Evolutionary conservation across 306 rosid species (phyloP).

Genomic region (Cucurbita ficifolia): DNA sequence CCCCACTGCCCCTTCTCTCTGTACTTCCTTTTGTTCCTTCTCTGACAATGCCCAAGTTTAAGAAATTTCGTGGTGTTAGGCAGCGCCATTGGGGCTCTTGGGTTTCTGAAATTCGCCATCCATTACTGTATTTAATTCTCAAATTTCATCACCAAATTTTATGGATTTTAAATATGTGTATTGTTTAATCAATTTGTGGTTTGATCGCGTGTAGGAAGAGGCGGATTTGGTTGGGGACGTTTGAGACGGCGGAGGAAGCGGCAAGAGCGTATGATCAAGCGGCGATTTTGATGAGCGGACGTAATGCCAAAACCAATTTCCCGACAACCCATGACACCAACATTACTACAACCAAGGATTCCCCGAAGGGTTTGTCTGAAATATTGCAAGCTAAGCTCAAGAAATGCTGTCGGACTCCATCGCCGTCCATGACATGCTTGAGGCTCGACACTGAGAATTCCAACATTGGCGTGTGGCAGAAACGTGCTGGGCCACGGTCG

Average conservation of each 20-base stretch:
- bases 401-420: slow-evolving; percentile 41
- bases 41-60: slow-evolving; percentile 9
- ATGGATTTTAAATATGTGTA: no score
- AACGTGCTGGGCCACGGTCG: slow-evolving; percentile 43
- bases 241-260: slow-evolving; percentile 17
- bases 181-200: neutral
- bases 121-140: slow-evolving; percentile 5
- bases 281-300: slow-evolving; percentile 16
- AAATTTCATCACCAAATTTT: neutral
- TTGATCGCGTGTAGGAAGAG: slow-evolving; percentile 9
- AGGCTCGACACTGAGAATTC: slow-evolving; percentile 56
- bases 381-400: slow-evolving; percentile 44
- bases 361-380: slow-evolving; percentile 35
- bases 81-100: slow-evolving; percentile 22
- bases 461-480: slow-evolving; percentile 61
- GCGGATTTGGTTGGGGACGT: slow-evolving; percentile 18
- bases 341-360: neutral
- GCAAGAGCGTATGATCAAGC: slow-evolving; percentile 18
- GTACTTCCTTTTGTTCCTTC: neutral
- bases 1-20: neutral
- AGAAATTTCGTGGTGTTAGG: slow-evolving; percentile 20
- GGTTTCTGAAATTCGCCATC: slow-evolving; percentile 20
- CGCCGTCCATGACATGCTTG: slow-evolving; percentile 60
- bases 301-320: slow-evolving; percentile 19
- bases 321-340: slow-evolving; percentile 11